phyloP scores from a whole-genome alignment of 1,284 basidiomycete genomes.

The Schizophyllum amplum region DNA sequence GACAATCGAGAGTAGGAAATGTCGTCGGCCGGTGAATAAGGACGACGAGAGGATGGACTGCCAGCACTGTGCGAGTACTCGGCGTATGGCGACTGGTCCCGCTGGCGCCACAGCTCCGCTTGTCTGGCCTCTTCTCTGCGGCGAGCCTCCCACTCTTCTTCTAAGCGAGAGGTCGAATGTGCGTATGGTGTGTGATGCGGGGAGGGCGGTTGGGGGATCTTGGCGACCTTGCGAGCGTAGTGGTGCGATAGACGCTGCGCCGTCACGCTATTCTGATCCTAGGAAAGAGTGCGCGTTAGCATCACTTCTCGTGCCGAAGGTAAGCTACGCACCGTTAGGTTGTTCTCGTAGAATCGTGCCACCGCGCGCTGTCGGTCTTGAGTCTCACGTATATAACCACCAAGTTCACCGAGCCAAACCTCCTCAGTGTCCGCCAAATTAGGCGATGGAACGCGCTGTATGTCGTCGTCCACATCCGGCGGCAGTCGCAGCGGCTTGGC shows the following conservation, averaged over 20 bases:
- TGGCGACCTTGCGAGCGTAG: slow-evolving; percentile 56
- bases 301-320: background rate
- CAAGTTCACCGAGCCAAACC: slow-evolving; percentile 60
- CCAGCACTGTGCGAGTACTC: background rate
- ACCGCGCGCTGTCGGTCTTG: slow-evolving; percentile 64
- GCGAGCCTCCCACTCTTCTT: background rate
- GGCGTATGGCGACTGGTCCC: background rate
- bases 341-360: slow-evolving; percentile 60
- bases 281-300: slow-evolving; percentile 11
- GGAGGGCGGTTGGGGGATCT: slow-evolving; percentile 34
- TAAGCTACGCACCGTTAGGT: slow-evolving; percentile 41
- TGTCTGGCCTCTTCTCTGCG: background rate
- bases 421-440: slow-evolving; percentile 74
- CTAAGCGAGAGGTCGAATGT: background rate
- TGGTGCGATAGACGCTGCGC: slow-evolving; percentile 54
- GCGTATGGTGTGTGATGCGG: slow-evolving; percentile 5
- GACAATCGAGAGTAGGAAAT: background rate
- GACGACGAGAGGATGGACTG: background rate
- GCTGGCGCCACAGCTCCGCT: background rate
- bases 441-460: slow-evolving; percentile 47
- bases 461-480: slow-evolving; percentile 27
- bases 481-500: background rate
- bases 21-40: background rate
- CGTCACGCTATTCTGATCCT: slow-evolving; percentile 62
- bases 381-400: slow-evolving; percentile 60